A percentile compares a stretch with the other conserved stretches of the same genome.
phyloP scores from a whole-genome alignment of 2,329 filamentous ascomycete species.

The Fusarium oligoseptatum region DNA sequence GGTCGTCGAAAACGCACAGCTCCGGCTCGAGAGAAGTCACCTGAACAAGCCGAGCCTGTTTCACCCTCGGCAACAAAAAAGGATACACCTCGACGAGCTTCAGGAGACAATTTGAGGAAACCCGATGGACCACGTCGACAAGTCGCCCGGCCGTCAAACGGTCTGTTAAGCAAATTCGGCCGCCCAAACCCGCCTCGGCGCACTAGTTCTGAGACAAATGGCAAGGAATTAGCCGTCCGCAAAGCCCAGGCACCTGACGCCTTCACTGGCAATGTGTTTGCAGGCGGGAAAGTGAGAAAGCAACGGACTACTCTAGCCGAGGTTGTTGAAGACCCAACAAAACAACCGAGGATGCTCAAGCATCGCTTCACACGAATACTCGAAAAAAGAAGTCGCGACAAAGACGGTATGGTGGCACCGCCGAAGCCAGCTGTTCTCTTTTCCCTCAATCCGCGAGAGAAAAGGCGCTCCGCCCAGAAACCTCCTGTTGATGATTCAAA shows the following conservation, averaged over 20 bases:
- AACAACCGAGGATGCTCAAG: constrained; percentile 56
- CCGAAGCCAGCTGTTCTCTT: constrained; percentile 47
- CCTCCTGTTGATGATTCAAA: background rate
- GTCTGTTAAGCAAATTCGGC: constrained; percentile 25
- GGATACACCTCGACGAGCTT: constrained; percentile 1
- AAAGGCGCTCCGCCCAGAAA: background rate
- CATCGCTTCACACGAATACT: constrained; percentile 55
- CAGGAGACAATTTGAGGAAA: constrained; percentile 6
- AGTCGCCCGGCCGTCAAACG: constrained; percentile 3
- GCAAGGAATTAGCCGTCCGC: constrained; percentile 17
- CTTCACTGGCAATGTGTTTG: constrained; percentile 59
- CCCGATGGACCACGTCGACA: constrained; percentile 15
- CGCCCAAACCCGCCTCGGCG: constrained; percentile 9
- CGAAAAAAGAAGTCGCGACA: constrained; percentile 58
- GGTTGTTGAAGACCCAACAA: constrained; percentile 57
- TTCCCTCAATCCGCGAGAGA: constrained; percentile 50
- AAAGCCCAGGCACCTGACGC: constrained; percentile 21
- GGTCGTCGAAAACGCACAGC: constrained; percentile 17
- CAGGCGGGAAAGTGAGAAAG: constrained; percentile 57
- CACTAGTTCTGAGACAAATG: constrained; percentile 1
- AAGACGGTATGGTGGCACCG: constrained; percentile 56
- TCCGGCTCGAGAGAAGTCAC: constrained; percentile 1
- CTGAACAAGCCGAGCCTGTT: background rate
- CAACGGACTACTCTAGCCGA: constrained; percentile 54
- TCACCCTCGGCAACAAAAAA: constrained; percentile 3